Base-by-base conservation (phyloP, 2,329 filamentous ascomycete species). In the Sclerotinia trifoliorum region DNA sequence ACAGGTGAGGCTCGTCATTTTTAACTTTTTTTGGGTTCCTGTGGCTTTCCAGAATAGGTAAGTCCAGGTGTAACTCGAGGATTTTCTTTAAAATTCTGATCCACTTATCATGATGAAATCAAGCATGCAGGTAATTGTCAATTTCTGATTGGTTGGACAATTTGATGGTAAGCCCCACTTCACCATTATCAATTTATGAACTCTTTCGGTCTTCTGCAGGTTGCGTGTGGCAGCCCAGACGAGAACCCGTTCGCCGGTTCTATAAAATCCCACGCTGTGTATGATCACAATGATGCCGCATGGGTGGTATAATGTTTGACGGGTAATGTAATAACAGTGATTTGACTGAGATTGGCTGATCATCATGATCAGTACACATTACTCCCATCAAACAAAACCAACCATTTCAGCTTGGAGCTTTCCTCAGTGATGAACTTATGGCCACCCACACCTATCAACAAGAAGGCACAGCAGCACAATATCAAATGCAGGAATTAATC, bases 71-170 rank as follows among this genome's bases (percentile, higher is more conserved):
- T 17, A 42, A n/a, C 26, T 10, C 39, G 4, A 15, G 3, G 13
- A 5, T 15, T 42, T 5, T 42, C 1, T 4, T 10, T n/a, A 5
- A 15, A 39, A 8, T 21, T 51, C 2, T 39, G 17, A 63, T 63
- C 60, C 60, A 63, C 46, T 63, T 63, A 63, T 15, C 11, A 26
- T 21, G 29, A 51, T 51, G 46, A 39, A 42, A 39, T 42, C 7
- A 39, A 51, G 60, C 60, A 63, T 63, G 60, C 60, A 51, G 19
- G 48, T 63, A 51, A 63, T 51, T 4, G 7, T 21, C 2, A 3
- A 15, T 21, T 21, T 26, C 1, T 63, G 29, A 51, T 63, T 63
- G 60, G 60, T 8, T n/a, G 19, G 4, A 3, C 2, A 1, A 3
- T 10, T 5, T 17, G 6, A 19, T 42, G 10, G 15, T 10, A 19